Conservation (phyloP, 2,329 filamentous ascomycete species). For the Penicillium fuscoglaucum region DNA sequence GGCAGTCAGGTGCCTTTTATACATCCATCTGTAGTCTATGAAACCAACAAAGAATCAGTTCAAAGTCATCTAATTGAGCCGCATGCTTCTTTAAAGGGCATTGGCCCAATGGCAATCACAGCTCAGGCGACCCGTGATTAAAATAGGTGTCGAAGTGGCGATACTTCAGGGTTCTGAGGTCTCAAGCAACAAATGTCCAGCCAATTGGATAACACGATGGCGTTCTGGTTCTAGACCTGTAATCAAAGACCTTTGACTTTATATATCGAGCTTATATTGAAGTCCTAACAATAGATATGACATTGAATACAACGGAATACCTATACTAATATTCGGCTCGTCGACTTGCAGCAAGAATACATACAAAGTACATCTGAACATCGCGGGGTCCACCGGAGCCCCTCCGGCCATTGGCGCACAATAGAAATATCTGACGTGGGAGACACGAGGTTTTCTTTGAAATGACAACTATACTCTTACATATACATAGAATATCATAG, state of each 20-base stretch:
- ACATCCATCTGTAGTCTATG: not conserved
- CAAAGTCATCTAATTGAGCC: not conserved
- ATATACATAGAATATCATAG: not conserved
- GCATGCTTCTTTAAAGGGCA: not conserved
- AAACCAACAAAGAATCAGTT: not conserved
- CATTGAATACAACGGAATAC: not conserved
- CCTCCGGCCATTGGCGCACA: slow-evolving; percentile 15
- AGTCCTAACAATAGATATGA: not conserved
- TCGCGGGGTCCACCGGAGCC: slow-evolving; percentile 26
- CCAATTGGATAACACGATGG: slow-evolving; percentile 11
- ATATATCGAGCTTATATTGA: not conserved
- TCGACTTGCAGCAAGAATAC: slow-evolving; percentile 8
- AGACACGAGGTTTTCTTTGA: slow-evolving; percentile 1
- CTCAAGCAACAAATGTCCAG: slow-evolving; percentile 11
- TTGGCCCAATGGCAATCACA: not conserved
- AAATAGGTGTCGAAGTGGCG: slow-evolving; percentile 7
- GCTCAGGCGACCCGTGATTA: not conserved
- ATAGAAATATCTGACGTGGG: slow-evolving; percentile 13
- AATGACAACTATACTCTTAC: slow-evolving; percentile 6
- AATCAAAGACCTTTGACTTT: not conserved
- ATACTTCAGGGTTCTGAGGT: slow-evolving; percentile 10
- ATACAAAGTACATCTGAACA: not conserved
- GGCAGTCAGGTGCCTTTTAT: not conserved
- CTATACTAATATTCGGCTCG: not conserved
- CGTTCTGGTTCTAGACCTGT: not conserved